Conservation (phyloP, 352 stramenopile species). For the Phytophthora pseudosyringae region DNA sequence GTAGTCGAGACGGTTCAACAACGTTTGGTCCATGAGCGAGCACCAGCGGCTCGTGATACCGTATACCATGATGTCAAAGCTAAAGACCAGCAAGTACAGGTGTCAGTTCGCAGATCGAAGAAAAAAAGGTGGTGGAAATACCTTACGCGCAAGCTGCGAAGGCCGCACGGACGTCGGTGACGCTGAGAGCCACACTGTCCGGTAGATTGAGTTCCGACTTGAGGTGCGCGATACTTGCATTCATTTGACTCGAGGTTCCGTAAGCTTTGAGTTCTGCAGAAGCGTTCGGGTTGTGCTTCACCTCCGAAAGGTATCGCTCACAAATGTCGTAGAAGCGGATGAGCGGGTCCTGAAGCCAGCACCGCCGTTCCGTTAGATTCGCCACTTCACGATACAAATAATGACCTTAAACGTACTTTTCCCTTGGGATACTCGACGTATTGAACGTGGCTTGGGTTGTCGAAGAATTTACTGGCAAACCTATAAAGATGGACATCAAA, state of each 20-base stretch:
- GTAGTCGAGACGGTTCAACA: slow-evolving; percentile 64
- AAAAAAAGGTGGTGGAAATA: neutral
- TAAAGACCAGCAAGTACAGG: slow-evolving; percentile 15
- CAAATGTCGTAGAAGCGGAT: slow-evolving; percentile 80
- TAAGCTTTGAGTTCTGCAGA: slow-evolving; percentile 51
- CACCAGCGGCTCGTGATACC: slow-evolving; percentile 63
- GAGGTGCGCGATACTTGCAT: slow-evolving; percentile 34
- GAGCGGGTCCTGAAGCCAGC: slow-evolving; percentile 44
- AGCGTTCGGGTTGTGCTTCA: slow-evolving; percentile 62
- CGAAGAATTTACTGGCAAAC: slow-evolving; percentile 67
- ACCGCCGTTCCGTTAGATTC: neutral
- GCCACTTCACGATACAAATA: neutral
- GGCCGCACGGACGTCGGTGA: slow-evolving; percentile 48
- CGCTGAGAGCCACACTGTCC: slow-evolving; percentile 34
- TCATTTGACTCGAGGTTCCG: slow-evolving; percentile 41
- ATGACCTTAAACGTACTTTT: slow-evolving; percentile 35
- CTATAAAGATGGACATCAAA: slow-evolving; percentile 26
- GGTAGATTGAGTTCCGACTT: slow-evolving; percentile 48
- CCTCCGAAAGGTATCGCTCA: slow-evolving; percentile 55
- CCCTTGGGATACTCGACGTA: slow-evolving; percentile 58
- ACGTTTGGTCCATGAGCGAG: slow-evolving; percentile 50
- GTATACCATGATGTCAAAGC: slow-evolving; percentile 74
- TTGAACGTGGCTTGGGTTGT: slow-evolving; percentile 53
- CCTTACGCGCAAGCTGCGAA: slow-evolving; percentile 74
- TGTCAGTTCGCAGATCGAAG: neutral